These are phyloP conservation scores for Coelastrella sp. DNA, from an alignment of 139 green algal genomes.

Conservation along the genomic window DNA sequence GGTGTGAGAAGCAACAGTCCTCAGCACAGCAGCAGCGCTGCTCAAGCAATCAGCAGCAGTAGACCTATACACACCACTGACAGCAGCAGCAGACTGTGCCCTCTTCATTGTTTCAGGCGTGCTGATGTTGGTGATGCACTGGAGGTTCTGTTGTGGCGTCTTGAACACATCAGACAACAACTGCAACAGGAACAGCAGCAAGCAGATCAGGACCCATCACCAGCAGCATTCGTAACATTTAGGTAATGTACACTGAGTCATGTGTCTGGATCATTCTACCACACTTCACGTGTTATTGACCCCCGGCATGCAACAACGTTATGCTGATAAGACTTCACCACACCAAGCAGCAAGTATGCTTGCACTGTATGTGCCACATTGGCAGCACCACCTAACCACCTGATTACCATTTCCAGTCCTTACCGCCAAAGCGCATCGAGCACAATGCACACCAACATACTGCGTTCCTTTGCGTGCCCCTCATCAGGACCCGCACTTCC, in stretches of 20 bases:
- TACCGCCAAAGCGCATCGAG: no score
- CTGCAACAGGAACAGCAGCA: neutral
- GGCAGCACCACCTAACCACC: no score
- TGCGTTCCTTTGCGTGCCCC: neutral
- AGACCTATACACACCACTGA: neutral
- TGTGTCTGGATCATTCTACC: neutral
- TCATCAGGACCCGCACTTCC: neutral
- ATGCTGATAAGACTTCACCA: no score
- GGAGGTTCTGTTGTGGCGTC: slow-evolving; percentile 5
- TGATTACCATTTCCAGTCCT: no score
- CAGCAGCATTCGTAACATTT: slow-evolving; percentile 74
- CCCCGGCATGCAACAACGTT: no score
- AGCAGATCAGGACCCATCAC: slow-evolving; percentile 13
- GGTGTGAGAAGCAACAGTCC: neutral
- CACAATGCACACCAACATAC: neutral
- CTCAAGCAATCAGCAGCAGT: neutral
- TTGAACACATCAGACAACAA: neutral
- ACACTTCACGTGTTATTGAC: neutral
- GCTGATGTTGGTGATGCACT: neutral
- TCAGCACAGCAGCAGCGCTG: neutral
- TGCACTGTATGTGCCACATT: no score
- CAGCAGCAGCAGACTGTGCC: neutral
- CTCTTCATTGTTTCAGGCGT: neutral
- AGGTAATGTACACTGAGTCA: slow-evolving; percentile 4
- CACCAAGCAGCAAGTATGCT: no score